Percentiles rank a stretch among this genome's conserved stretches.
Evolutionary conservation across 495 filamentous ascomycete genomes (phyloP).

Genomic region (Annulohypoxylon maeteangense): DNA sequence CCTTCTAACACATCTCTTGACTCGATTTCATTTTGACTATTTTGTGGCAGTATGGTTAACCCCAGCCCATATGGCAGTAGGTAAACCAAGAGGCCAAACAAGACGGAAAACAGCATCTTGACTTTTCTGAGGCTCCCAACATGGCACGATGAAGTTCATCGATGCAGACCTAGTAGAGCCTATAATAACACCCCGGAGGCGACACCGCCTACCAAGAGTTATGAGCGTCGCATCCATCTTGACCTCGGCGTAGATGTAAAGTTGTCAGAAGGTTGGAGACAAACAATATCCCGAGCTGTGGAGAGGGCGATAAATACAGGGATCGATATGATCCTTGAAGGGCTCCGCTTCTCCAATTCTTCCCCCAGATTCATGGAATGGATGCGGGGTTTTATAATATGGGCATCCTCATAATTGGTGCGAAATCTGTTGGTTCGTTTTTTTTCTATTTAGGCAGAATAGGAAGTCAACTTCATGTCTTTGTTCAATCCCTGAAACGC

Average conservation of each 20-base stretch:
- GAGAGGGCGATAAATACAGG: slow-evolving; percentile 9
- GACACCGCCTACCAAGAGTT: not conserved
- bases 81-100: not conserved
- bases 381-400: slow-evolving; percentile 5
- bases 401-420: slow-evolving; percentile 16
- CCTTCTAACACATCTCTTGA: slow-evolving; percentile 13
- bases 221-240: slow-evolving; percentile 14
- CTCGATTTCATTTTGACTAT: not conserved
- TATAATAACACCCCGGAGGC: not conserved
- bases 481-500: not conserved
- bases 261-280: slow-evolving; percentile 6
- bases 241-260: not conserved
- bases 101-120: not conserved
- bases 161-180: not conserved
- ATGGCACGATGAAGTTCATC: not conserved
- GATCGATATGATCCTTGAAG: slow-evolving; percentile 16
- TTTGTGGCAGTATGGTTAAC: not conserved
- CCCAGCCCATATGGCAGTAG: not conserved
- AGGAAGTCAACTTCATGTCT: not conserved
- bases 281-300: slow-evolving; percentile 26
- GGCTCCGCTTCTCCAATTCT: slow-evolving; percentile 27
- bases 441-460: slow-evolving; percentile 21
- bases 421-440: slow-evolving; percentile 3
- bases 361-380: slow-evolving; percentile 11
- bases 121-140: not conserved